phyloP scores from a whole-genome alignment of 2,329 filamentous ascomycete species.

The Diplodia mutila region DNA sequence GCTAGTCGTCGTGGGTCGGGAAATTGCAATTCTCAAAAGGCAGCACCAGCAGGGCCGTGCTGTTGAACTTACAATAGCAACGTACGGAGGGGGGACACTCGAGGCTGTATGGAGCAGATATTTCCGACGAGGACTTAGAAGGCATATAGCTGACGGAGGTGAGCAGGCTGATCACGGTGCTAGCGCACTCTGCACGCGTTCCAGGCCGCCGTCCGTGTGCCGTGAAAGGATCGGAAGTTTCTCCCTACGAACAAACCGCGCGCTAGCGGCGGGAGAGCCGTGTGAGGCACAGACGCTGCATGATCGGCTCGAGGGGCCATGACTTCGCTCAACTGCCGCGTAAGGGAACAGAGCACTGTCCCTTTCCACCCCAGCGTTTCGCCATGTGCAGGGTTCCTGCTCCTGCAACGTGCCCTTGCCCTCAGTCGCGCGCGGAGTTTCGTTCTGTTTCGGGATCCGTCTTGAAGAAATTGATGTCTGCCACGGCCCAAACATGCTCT shows the following conservation, averaged over 20 bases:
- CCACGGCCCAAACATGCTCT: not conserved
- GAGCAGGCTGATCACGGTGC: not conserved
- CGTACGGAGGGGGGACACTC: too few relatives aligned
- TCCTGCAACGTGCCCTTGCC: not conserved
- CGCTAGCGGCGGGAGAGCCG: conserved; percentile 21
- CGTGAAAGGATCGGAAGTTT: not conserved
- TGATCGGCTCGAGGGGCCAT: not conserved
- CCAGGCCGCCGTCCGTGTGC: not conserved
- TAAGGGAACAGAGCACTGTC: not conserved
- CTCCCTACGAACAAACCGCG: conserved; percentile 9
- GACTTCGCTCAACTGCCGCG: not conserved
- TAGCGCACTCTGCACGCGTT: not conserved
- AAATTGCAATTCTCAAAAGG: not conserved
- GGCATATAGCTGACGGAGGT: conserved; percentile 1
- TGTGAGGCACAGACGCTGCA: not conserved
- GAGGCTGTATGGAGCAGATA: not conserved
- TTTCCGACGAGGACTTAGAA: not conserved
- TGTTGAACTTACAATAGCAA: not conserved
- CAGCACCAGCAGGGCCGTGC: not conserved
- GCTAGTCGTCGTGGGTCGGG: not conserved
- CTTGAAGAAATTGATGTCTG: not conserved
- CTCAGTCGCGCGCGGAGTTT: not conserved
- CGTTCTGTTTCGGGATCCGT: not conserved
- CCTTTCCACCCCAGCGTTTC: conserved; percentile 9
- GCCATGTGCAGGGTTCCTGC: conserved; percentile 3